phyloP scores from a whole-genome alignment of 1,139 yeast genomes.

The Yamadazyma membranifaciens region DNA sequence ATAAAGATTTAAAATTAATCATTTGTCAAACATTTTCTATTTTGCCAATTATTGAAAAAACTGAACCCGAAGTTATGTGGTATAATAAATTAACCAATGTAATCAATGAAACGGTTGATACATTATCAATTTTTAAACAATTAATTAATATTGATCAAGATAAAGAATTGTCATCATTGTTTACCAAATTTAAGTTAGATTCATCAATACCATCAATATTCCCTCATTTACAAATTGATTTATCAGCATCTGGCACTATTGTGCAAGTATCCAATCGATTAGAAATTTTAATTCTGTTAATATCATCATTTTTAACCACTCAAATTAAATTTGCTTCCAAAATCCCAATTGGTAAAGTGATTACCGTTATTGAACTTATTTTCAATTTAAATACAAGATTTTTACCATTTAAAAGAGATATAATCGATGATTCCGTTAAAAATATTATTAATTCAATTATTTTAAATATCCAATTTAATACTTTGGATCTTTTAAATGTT shows the following conservation, averaged over 20 bases:
- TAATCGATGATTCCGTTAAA: slow-evolving; percentile 50
- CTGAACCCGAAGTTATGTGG: slow-evolving; percentile 52
- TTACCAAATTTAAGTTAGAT: slow-evolving; percentile 12
- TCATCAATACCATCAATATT: slow-evolving; percentile 23
- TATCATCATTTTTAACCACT: slow-evolving; percentile 43
- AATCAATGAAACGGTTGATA: slow-evolving; percentile 49
- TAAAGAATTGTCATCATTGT: slow-evolving; percentile 34
- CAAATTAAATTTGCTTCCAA: slow-evolving; percentile 48
- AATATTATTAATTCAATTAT: slow-evolving; percentile 41
- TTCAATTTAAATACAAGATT: slow-evolving; percentile 54
- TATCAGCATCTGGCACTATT: slow-evolving; percentile 52
- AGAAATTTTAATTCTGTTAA: slow-evolving; percentile 41
- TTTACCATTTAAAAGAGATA: slow-evolving; percentile 54
- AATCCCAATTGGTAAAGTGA: slow-evolving; percentile 57
- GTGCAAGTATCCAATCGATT: slow-evolving; percentile 52
- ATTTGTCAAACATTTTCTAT: slow-evolving; percentile 57
- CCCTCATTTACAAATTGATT: slow-evolving; percentile 53
- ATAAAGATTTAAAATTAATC: slow-evolving; percentile 34
- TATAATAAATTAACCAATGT: slow-evolving; percentile 33
- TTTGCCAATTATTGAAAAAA: slow-evolving; percentile 56
- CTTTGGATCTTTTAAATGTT: slow-evolving; percentile 38
- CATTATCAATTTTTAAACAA: slow-evolving; percentile 53
- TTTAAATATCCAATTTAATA: slow-evolving; percentile 40
- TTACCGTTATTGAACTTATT: slow-evolving; percentile 49
- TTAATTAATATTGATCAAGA: slow-evolving; percentile 59